phyloP scores from a whole-genome alignment of 2,329 filamentous ascomycete genomes.

The Colletotrichum aenigma region DNA sequence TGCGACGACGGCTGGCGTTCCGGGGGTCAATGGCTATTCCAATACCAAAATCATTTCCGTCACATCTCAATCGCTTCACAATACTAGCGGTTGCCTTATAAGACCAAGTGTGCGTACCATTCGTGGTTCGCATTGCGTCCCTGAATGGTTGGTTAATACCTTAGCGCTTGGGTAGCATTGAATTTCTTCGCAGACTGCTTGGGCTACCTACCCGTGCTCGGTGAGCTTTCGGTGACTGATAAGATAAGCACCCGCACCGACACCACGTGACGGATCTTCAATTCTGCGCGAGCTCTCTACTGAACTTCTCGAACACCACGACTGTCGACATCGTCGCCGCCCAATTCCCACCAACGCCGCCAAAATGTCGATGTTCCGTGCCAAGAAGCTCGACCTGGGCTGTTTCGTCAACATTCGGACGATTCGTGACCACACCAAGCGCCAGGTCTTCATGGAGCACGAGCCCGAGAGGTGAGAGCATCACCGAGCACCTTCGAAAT shows the following conservation, averaged over 20 bases:
- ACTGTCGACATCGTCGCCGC: background rate
- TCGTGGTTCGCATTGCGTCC: background rate
- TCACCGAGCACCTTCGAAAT: background rate
- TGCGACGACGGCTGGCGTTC: slow-evolving; percentile 12
- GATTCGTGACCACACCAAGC: slow-evolving; percentile 95
- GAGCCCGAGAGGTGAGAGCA: slow-evolving; percentile 82
- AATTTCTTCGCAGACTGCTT: background rate
- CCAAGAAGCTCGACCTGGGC: slow-evolving; percentile 88
- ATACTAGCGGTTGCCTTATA: background rate
- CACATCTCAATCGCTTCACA: background rate
- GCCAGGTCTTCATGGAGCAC: slow-evolving; percentile 84
- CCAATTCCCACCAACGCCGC: slow-evolving; percentile 20
- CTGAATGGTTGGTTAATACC: background rate
- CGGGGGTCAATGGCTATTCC: background rate
- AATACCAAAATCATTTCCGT: slow-evolving; percentile 14
- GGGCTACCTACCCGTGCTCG: background rate
- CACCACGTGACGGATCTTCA: background rate
- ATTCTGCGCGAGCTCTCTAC: background rate
- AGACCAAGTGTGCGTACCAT: background rate
- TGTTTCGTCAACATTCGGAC: slow-evolving; percentile 86
- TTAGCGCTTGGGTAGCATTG: background rate
- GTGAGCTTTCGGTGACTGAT: background rate
- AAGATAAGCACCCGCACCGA: background rate
- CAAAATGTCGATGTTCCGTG: slow-evolving; percentile 83
- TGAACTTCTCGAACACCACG: background rate